Evolutionary conservation across 495 filamentous ascomycete species (phyloP).

Genomic region (Xylaria scruposa): DNA sequence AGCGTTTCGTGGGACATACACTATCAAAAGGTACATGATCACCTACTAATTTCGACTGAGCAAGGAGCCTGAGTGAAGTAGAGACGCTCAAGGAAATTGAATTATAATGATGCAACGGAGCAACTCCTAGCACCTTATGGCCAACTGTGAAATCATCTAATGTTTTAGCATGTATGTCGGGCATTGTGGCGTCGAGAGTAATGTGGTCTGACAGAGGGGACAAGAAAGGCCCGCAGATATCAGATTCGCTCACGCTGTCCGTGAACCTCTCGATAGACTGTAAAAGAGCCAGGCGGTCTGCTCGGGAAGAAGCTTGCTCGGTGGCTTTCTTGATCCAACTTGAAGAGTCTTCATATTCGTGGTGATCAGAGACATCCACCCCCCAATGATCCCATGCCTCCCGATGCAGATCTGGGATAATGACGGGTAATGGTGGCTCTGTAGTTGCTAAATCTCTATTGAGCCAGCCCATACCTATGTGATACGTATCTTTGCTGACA

Average conservation of each 20-base stretch:
- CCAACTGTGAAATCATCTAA: slow-evolving; percentile 70
- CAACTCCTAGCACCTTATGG: slow-evolving; percentile 64
- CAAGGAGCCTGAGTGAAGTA: slow-evolving; percentile 44
- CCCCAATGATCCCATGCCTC: slow-evolving; percentile 65
- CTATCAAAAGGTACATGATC: not conserved
- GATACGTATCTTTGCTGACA: slow-evolving; percentile 82
- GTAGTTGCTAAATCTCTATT: slow-evolving; percentile 57
- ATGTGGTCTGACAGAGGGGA: slow-evolving; percentile 42
- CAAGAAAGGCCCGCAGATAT: slow-evolving; percentile 46
- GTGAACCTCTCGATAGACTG: slow-evolving; percentile 44
- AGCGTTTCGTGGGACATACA: slow-evolving; percentile 18
- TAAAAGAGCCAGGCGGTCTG: slow-evolving; percentile 36
- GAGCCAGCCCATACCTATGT: slow-evolving; percentile 77
- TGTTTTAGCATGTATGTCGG: slow-evolving; percentile 63
- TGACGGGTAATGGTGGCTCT: slow-evolving; percentile 26
- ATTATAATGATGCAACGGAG: slow-evolving; percentile 35
- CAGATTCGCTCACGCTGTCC: slow-evolving; percentile 57
- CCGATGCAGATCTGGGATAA: slow-evolving; percentile 61
- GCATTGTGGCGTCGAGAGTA: slow-evolving; percentile 65
- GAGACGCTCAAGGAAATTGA: slow-evolving; percentile 36
- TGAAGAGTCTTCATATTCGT: slow-evolving; percentile 39
- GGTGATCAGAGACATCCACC: slow-evolving; percentile 57
- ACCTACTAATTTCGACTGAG: slow-evolving; percentile 38
- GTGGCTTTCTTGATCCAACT: slow-evolving; percentile 42
- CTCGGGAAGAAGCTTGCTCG: slow-evolving; percentile 15